phyloP scores from a whole-genome alignment of 208 protist genomes.

The Wallacemonas sp. region DNA sequence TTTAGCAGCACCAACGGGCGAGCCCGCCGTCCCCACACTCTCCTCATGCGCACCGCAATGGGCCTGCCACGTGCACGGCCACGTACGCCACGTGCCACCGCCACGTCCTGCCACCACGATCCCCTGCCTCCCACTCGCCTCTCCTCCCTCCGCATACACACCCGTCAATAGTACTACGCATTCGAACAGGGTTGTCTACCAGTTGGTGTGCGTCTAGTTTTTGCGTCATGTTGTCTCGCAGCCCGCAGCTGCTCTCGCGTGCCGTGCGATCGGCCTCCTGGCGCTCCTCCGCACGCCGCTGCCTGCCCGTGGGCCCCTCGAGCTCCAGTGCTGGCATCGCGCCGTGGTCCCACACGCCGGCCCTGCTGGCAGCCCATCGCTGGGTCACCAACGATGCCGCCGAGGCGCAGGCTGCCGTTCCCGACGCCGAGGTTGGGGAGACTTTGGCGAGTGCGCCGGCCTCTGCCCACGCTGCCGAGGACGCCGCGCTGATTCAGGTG shows the following conservation, averaged over 20 bases:
- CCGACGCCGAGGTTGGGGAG: neutral
- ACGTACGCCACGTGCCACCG: no score
- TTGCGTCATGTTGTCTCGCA: no score
- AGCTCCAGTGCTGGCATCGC: no score
- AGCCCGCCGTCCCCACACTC: no score
- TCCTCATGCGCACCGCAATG: no score
- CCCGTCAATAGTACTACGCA: no score
- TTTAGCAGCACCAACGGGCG: no score
- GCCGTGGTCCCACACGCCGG: neutral
- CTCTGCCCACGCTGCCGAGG: conserved; percentile 23
- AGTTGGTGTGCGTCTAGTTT: neutral
- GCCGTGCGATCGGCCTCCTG: neutral
- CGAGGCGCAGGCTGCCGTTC: neutral
- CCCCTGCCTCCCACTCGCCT: no score
- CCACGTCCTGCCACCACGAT: no score
- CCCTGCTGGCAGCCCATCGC: neutral
- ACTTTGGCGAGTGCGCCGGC: neutral
- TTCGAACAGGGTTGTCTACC: no score
- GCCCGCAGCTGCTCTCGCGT: neutral
- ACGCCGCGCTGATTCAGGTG: conserved; percentile 36
- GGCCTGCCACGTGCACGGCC: no score
- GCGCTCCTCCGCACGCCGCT: neutral
- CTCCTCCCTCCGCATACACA: no score
- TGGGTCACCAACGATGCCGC: neutral
- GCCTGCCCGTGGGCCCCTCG: neutral